Conservation (phyloP, 2,329 filamentous ascomycete species). For the Rhynchosporium secalis region DNA sequence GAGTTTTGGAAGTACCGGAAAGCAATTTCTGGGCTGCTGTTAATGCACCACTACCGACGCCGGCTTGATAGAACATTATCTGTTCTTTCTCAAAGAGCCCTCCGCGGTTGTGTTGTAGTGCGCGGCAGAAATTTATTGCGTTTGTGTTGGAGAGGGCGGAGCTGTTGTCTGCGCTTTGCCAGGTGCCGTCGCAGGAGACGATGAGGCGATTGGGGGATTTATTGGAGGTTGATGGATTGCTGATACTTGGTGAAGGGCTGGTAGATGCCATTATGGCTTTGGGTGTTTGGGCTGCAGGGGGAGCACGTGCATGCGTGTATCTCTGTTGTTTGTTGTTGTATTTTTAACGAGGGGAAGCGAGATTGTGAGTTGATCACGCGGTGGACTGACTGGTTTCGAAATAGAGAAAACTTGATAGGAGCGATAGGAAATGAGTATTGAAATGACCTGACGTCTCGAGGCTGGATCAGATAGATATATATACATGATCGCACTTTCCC, state of each 20-base stretch:
- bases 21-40: conserved; percentile 10
- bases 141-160: conserved; percentile 13
- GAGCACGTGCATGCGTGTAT: no score
- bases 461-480: no score
- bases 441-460: no score
- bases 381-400: no score
- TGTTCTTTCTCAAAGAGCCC: conserved; percentile 13
- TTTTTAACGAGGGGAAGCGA: background rate
- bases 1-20: conserved; percentile 1
- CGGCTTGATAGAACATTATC: conserved; percentile 19
- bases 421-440: no score
- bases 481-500: no score
- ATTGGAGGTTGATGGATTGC: background rate
- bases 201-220: conserved; percentile 12
- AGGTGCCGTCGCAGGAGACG: conserved; percentile 24
- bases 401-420: no score
- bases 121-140: conserved; percentile 17
- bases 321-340: background rate
- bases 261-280: background rate
- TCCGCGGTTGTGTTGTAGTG: conserved; percentile 13
- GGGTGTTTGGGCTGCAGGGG: background rate
- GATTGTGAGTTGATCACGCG: no score
- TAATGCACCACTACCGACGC: conserved; percentile 17
- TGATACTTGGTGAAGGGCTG: background rate
- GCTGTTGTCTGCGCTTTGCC: conserved; percentile 18